phyloP scores from a whole-genome alignment of 805 yeast genomes.

The Myxozyma lipomycoides region DNA sequence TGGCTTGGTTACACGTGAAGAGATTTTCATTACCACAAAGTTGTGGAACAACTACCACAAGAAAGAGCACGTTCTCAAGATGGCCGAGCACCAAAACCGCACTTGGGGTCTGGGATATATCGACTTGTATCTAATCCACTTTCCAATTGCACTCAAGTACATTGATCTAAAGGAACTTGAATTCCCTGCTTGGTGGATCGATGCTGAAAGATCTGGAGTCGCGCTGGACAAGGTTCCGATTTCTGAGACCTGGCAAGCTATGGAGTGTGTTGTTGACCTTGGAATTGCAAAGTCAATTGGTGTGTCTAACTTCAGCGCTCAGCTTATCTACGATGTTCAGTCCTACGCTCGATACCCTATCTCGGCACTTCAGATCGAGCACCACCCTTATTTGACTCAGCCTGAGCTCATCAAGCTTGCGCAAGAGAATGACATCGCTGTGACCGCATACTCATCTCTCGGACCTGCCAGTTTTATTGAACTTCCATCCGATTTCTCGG shows the following conservation, averaged over 20 bases:
- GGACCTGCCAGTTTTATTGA: conserved; percentile 60
- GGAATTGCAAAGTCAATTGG: conserved; percentile 65
- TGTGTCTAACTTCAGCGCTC: conserved; percentile 63
- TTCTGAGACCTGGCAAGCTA: conserved; percentile 56
- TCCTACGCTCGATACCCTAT: conserved; percentile 53
- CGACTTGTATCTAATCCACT: conserved; percentile 74
- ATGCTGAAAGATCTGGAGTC: conserved; percentile 42
- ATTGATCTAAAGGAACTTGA: conserved; percentile 49
- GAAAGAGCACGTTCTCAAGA: conserved; percentile 55
- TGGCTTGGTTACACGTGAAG: conserved; percentile 68
- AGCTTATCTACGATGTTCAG: conserved; percentile 16
- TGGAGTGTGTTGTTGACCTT: conserved; percentile 56
- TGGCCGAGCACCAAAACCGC: conserved; percentile 56
- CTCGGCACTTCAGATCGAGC: conserved; percentile 70
- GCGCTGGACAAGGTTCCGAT: conserved; percentile 38
- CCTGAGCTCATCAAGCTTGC: conserved; percentile 53
- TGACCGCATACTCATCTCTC: conserved; percentile 78
- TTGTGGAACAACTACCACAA: conserved; percentile 78
- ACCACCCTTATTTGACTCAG: conserved; percentile 72
- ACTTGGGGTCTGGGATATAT: conserved; percentile 76
- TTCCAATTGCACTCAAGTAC: conserved; percentile 64
- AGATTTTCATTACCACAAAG: conserved; percentile 72
- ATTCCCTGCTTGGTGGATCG: conserved; percentile 47
- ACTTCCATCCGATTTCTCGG: conserved; percentile 51
- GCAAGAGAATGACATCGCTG: conserved; percentile 49